Percentiles rank a stretch among this genome's conserved stretches.
These are phyloP conservation scores for Psidium friedrichsthalianum DNA, from an alignment of 345 rosid species.

Conservation along the genomic window DNA sequence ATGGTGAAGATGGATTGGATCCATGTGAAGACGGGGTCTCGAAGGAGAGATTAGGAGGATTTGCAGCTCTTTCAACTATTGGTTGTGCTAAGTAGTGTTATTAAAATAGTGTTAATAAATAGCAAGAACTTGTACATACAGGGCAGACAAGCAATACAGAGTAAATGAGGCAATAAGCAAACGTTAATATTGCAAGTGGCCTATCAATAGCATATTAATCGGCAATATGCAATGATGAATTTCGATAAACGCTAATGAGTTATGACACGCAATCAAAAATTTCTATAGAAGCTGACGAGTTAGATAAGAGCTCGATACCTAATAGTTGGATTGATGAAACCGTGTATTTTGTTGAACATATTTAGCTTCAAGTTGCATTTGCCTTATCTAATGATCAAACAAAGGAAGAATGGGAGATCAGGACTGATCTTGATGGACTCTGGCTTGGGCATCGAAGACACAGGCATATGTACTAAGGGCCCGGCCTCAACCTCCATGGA, in stretches of 20 bases:
- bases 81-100: neutral
- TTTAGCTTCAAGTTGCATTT: too few relatives aligned
- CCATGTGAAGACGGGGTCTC: constrained; percentile 44
- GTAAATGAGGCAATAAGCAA: too few relatives aligned
- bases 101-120: too few relatives aligned
- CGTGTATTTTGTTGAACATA: neutral
- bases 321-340: neutral
- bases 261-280: neutral
- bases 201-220: neutral
- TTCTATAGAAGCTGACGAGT: neutral
- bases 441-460: too few relatives aligned
- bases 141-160: too few relatives aligned
- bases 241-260: neutral
- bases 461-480: too few relatives aligned
- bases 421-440: too few relatives aligned
- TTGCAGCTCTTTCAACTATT: constrained; percentile 42
- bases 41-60: constrained; percentile 54
- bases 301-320: neutral
- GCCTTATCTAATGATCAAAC: too few relatives aligned
- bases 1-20: constrained; percentile 61
- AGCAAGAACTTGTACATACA: too few relatives aligned
- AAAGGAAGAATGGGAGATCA: too few relatives aligned
- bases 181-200: too few relatives aligned
- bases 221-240: neutral
- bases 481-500: too few relatives aligned